Conservation (phyloP, 164 flowering plant genomes). For the Magnolia sinica region DNA sequence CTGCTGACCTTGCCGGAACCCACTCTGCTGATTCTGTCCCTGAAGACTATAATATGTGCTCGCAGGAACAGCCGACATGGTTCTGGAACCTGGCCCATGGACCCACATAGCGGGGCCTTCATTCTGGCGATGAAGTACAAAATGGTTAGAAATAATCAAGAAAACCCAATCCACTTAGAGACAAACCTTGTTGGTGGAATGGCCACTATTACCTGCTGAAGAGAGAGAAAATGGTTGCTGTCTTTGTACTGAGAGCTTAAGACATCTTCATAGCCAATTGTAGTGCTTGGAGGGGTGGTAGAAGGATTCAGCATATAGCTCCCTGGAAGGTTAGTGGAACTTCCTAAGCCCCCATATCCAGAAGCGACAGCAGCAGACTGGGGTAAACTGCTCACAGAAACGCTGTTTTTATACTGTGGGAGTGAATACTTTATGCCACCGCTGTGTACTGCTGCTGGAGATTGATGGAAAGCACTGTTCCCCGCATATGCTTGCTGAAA, state of each 20-base stretch:
- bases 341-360: slow-evolving; percentile 80
- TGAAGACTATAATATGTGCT: slow-evolving; percentile 74
- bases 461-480: slow-evolving; percentile 79
- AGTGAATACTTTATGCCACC: slow-evolving; percentile 39
- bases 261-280: slow-evolving; percentile 70
- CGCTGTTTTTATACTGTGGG: slow-evolving; percentile 80
- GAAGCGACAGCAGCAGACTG: slow-evolving; percentile 71
- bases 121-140: slow-evolving; percentile 32
- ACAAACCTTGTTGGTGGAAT: not conserved
- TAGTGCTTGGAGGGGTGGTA: slow-evolving; percentile 53
- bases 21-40: slow-evolving; percentile 63
- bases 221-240: slow-evolving; percentile 49
- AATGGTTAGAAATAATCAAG: too few species aligned
- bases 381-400: slow-evolving; percentile 72
- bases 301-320: slow-evolving; percentile 65
- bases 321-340: slow-evolving; percentile 60
- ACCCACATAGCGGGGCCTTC: slow-evolving; percentile 74
- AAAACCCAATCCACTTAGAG: not conserved
- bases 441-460: slow-evolving; percentile 61
- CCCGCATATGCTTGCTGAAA: slow-evolving; percentile 87
- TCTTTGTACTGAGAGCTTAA: slow-evolving; percentile 89
- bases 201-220: slow-evolving; percentile 55
- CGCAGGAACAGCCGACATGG: slow-evolving; percentile 64
- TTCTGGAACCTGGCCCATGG: slow-evolving; percentile 77
- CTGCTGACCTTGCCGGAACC: slow-evolving; percentile 80